Percentiles rank a stretch among this genome's conserved stretches.
Evolutionary conservation across 1,139 yeast species (phyloP).

Genomic region (Neolecta irregularis): DNA sequence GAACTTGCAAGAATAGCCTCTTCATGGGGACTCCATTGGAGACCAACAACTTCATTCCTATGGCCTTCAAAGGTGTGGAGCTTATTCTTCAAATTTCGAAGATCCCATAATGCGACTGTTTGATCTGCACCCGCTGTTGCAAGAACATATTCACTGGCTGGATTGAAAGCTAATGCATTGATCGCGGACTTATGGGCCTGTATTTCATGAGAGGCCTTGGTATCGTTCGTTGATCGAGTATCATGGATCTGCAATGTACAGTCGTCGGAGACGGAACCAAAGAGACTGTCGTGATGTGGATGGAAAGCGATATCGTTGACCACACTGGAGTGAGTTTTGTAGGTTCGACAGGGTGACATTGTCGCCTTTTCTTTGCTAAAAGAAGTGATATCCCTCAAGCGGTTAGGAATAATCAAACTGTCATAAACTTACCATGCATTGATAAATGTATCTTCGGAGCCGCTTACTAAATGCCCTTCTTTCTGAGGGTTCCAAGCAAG

Average conservation of each 20-base stretch:
- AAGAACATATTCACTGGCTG: constrained; percentile 36
- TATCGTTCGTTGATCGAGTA: constrained; percentile 27
- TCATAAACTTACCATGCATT: constrained; percentile 46
- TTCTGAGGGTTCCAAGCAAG: constrained; percentile 43
- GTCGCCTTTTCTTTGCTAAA: constrained; percentile 14
- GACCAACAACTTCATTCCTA: constrained; percentile 44
- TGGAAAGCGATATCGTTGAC: constrained; percentile 36
- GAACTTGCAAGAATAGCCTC: constrained; percentile 53
- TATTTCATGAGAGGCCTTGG: constrained; percentile 20
- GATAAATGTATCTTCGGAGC: constrained; percentile 50
- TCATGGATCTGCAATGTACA: constrained; percentile 53
- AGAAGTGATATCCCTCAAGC: constrained; percentile 11
- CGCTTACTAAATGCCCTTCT: constrained; percentile 40
- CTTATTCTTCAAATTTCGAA: constrained; percentile 30
- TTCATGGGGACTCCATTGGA: constrained; percentile 63
- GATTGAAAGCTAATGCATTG: constrained; percentile 53
- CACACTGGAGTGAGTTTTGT: constrained; percentile 20
- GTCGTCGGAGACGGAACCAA: constrained; percentile 67
- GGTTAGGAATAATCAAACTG: constrained; percentile 6
- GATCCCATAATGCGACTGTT: constrained; percentile 48
- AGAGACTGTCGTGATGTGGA: constrained; percentile 30
- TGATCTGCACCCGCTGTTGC: constrained; percentile 66
- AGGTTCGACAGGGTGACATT: constrained; percentile 17
- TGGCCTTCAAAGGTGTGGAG: constrained; percentile 34
- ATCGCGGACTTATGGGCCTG: constrained; percentile 35